Base-by-base conservation (phyloP, 371 early-diverging fungal species). In the Rhizopus microsporus region DNA sequence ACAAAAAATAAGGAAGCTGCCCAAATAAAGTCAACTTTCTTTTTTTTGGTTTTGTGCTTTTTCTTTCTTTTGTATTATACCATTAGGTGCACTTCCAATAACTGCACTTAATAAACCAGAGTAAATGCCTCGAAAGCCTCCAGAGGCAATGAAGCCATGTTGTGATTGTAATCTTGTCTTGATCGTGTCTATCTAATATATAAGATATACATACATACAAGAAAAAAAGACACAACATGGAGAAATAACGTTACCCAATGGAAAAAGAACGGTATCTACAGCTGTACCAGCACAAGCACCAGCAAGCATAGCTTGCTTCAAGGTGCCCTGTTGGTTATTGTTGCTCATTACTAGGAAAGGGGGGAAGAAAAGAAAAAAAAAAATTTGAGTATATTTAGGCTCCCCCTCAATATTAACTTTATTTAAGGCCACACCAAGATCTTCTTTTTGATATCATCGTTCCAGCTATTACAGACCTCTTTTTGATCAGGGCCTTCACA, bases 121-220 rank as follows among this genome's bases (percentile, higher is more conserved):
- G 67, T 95, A 97, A 39, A 97, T 83, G 31, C 94, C 93, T 49
- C 84, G 80, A 78, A 96, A 93, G 10, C 96, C 97, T 40, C 98
- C 98, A 23, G 93, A 84, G 5, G 86, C 87, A 30, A 77, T 68
- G 64, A 97, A 96, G 32, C 98, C 97, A 35, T 81, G 83, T 60
- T 83, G 80, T 17, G 95, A 87, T 73, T 97, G 98, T 67, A 91
- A 72, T 16, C 92, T 79, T 15, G 95, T 95, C 76, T 97, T 95
- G 62, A 97, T 85, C 32, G 97, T 97, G 77, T 97, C 96, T 77
- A 49, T 47, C 4, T 16, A 31, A 49, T 15, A 50, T 13, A 37
- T 32, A 13, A 33, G 50, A 37, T 13, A 12, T 50, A 29, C 7
- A 48, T 29, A 29, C 6, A 23, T 48, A 17, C 10, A 48, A 29